Evolutionary conservation across 148 eudicot species (phyloP).

Genomic region (Tetragonia tetragonoides): DNA sequence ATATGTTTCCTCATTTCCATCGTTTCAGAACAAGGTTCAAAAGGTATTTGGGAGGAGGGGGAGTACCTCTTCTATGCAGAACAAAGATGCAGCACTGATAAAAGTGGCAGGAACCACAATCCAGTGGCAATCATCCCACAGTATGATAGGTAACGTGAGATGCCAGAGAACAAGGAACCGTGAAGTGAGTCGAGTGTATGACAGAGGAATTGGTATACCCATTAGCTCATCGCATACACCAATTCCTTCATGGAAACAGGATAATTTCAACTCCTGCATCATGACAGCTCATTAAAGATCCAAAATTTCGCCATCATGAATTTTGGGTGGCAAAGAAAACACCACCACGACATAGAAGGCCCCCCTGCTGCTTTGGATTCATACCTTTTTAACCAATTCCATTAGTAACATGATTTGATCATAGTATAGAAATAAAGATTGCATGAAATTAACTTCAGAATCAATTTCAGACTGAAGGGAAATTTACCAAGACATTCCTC

Average conservation of each 20-base stretch:
- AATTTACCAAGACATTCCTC: conserved; percentile 59
- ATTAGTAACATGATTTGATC: neutral
- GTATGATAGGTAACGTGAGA: conserved; percentile 87
- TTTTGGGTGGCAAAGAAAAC: neutral
- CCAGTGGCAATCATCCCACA: conserved; percentile 99
- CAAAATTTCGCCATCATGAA: neutral
- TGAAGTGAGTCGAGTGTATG: conserved; percentile 94
- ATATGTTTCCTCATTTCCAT: neutral
- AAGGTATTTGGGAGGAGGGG: neutral
- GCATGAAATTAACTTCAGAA: neutral
- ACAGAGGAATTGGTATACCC: conserved; percentile 86
- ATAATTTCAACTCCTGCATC: conserved; percentile 75
- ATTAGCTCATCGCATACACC: conserved; percentile 82
- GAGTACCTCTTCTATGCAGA: conserved; percentile 91
- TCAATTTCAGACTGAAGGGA: neutral
- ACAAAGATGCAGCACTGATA: conserved; percentile 87
- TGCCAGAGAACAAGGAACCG: conserved; percentile 96
- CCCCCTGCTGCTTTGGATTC: neutral
- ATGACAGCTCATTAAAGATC: conserved; percentile 6
- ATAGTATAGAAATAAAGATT: neutral
- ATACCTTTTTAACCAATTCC: neutral
- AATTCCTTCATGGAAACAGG: conserved; percentile 87
- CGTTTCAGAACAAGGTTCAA: neutral
- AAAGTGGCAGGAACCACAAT: conserved; percentile 95
- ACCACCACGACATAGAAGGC: neutral